Evolutionary conservation across 805 yeast species (phyloP).

Genomic region (Kodamaea nitidulidarum): DNA sequence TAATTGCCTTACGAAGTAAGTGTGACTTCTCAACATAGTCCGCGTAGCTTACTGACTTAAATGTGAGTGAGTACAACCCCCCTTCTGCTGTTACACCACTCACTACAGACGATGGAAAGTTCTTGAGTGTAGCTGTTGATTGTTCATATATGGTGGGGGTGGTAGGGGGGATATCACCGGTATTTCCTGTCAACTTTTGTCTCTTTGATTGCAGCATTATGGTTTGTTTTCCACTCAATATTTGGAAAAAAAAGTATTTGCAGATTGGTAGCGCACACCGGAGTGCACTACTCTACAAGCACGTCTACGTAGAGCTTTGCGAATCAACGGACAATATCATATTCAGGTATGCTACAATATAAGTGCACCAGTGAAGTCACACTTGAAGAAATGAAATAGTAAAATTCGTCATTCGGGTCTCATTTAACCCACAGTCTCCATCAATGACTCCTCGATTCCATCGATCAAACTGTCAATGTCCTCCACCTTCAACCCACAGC

Average conservation of each 20-base stretch:
- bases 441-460: constrained; percentile 48
- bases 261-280: constrained; percentile 4
- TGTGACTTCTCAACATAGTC: constrained; percentile 34
- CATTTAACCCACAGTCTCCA: constrained; percentile 10
- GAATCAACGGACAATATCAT: background rate
- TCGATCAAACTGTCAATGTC: constrained; percentile 78
- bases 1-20: constrained; percentile 26
- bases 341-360: constrained; percentile 3
- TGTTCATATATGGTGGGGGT: constrained; percentile 18
- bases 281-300: too few species aligned
- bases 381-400: constrained; percentile 5
- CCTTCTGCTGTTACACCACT: constrained; percentile 41
- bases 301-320: too few species aligned
- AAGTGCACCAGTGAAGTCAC: constrained; percentile 4
- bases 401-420: background rate
- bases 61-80: constrained; percentile 39
- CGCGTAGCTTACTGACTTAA: constrained; percentile 36
- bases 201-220: constrained; percentile 8
- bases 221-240: constrained; percentile 1
- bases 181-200: constrained; percentile 9
- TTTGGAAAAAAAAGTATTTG: background rate
- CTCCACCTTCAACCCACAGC: constrained; percentile 74
- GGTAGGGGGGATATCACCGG: constrained; percentile 1
- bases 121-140: constrained; percentile 18
- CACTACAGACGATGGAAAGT: constrained; percentile 33